Evolutionary conservation across 2,329 filamentous ascomycete genomes (phyloP), one percentile per base, ranked within the genome.

Genomic region (Trichoderma endophyticum): DNA sequence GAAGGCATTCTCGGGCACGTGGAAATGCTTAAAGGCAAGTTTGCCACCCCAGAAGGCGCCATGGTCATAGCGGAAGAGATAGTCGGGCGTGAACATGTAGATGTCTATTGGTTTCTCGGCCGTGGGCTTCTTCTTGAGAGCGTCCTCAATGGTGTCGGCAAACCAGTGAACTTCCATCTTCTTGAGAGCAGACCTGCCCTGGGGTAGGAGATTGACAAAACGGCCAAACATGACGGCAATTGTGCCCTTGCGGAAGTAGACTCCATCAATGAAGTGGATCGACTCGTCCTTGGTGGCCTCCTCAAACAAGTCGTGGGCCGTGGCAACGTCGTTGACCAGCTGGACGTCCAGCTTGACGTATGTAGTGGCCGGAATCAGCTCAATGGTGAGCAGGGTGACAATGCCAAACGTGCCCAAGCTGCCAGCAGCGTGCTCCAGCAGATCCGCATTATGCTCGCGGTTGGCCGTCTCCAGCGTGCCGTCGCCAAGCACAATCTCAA

Each of bases 261-360:
- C 88, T 7, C 86, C 88, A 71, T 90, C 89, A 34, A 91, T 82
- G 75, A 88, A 90, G 72, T 89, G 87, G 32, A 81, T 78, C 11
- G 71, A 70, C 34, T 77, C 75, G 48, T 75, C 72, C 32, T 76
- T 74, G 43, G 70, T 73, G 39, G 76, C 76, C 32, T 75, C 80
- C n/a, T 82, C 77, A 70, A 83, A 79, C 30, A 87, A 79, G 36
- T 81, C 78, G 48, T 77, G 77, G 4, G 80, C 74, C 67, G 75
- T 61, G 77, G 76, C 72, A 77, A 76, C 73, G 72, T 76, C 75
- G 9, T 81, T 81, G 7, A 76, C 75, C 3, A 83, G 80, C 30
- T 83, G 79, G 72, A 88, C 86, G 56, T 84, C 82, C 65, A 88
- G 74, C 74, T 87, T 82, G n/a, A 89, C 84, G 73, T 82, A 86